Evolutionary conservation across 192 early-diverging fungal genomes (phyloP), one percentile per base, ranked within the genome.

Genomic region (Funneliformis mosseae): DNA sequence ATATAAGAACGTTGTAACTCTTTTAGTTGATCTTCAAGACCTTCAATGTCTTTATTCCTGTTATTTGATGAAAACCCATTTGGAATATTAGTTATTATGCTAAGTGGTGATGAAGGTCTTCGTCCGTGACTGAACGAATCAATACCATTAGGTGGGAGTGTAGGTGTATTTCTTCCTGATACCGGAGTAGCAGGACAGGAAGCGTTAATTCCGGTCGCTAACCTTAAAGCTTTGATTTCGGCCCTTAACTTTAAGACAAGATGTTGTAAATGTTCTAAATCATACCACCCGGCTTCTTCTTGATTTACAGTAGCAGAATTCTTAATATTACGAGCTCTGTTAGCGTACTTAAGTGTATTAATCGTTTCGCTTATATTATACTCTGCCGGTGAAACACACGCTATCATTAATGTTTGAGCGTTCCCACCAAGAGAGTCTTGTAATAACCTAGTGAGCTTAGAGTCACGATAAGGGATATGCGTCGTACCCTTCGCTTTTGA

Each of bases 341-440:
- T 95, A 7, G 98, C 98, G 81, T 98, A 99, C 82, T 94, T 93
- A 48, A 99, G 89, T 3, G 98, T 99, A 82, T 97, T 98, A 38
- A 99, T 81, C 7, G 96, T 97, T 84, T 99, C 98, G 11, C 88
- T 89, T 63, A 94, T 85, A 82, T 97, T 96, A 70, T 88, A 81
- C 80, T 96, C 96, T 25, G 94, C 95, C 0, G 96, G 93, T 76
- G 92, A 92, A 16, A 97, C 95, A 85, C 97, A 98, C 0, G 98
- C 96, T 77, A 99, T 92, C 92, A 99, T 97, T 66, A 99, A 84
- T 0, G 97, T 98, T 81, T 92, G 92, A 55, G 96, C 93, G 81
- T 94, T 98, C 41, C 98, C 98, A 77, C 98, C 97, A 70, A 99
- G 85, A 45, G 93, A 95, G 85, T 99, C 98, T 84, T 98, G 97